phyloP scores from a whole-genome alignment of 2,329 filamentous ascomycete species.

The Waltergamsia citrina region DNA sequence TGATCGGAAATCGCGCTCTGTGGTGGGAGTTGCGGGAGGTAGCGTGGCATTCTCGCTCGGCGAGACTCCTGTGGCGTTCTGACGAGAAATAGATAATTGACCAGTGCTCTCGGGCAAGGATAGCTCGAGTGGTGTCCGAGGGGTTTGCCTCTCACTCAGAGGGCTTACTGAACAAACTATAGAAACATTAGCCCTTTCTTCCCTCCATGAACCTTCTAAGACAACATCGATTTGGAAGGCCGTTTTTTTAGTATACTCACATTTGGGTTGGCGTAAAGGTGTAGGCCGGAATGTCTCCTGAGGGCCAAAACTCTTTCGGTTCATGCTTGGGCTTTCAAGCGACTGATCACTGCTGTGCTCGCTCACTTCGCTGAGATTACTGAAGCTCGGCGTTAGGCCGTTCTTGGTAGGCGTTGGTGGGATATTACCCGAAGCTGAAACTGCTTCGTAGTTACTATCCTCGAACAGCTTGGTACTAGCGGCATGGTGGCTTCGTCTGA shows the following conservation, averaged over 20 bases:
- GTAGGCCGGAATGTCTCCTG: conserved; percentile 26
- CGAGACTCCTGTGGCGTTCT: too few relatives aligned
- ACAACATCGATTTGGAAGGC: conserved; percentile 7
- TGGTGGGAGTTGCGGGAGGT: conserved; percentile 73
- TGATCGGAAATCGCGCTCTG: conserved; percentile 40
- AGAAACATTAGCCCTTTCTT: conserved; percentile 40
- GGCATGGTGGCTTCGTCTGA: too few relatives aligned
- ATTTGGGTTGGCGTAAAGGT: conserved; percentile 26
- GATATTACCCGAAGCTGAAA: conserved; percentile 42
- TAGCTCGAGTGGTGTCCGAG: conserved; percentile 70
- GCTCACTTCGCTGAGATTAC: conserved; percentile 14
- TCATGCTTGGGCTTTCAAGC: conserved; percentile 37
- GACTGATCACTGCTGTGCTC: conserved; percentile 24
- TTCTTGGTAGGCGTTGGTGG: conserved; percentile 94
- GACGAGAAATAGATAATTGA: conserved; percentile 71
- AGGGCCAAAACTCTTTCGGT: conserved; percentile 27
- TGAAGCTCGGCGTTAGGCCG: conserved; percentile 31
- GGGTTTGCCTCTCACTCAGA: conserved; percentile 49
- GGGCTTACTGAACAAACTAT: conserved; percentile 50
- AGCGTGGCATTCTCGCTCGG: conserved; percentile 26
- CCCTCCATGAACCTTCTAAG: conserved; percentile 24
- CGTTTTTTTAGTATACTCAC: conserved; percentile 26
- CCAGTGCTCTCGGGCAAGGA: conserved; percentile 73
- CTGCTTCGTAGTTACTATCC: conserved; percentile 1
- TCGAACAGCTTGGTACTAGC: not conserved